Base-by-base conservation (phyloP, 2,329 filamentous ascomycete genomes). In the Calonectria ilicicola region DNA sequence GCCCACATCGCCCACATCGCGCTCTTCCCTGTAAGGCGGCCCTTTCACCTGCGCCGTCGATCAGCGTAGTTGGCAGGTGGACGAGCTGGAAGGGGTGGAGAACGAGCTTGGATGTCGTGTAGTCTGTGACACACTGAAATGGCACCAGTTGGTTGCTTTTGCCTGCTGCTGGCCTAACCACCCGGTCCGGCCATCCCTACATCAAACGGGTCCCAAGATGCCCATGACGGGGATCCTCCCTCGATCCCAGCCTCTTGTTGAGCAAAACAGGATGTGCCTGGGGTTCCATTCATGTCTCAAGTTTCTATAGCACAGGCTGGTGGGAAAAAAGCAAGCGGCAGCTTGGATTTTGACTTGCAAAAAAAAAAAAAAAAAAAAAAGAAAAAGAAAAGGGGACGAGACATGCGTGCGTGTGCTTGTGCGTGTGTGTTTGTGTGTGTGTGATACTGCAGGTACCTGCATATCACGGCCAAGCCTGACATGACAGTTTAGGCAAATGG, bases 401-500 rank as follows among this genome's bases (percentile, higher is more conserved):
- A 58, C 53, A 38, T 40, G 53, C 29, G 8, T 15, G 26, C 19
- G 8, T 15, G 26, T 40, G 53, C 29, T 2, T 15, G 26, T 23
- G 8, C 6, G 26, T 47, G 6, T 35, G 38, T 29, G 29, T 29
- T 4, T 40, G 38, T 23, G 53, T 27, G 38, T 44, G 40, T 29
- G 38, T 63, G 58, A 63, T 42, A 35, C 58, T 63, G 58, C 58
- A 44, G 40, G 58, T 63, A 63, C 58, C 38, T 63, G 38, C 58
- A 63, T 44, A 63, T 44, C 9, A 21, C 10, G 38, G 26, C 58
- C 23, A 44, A 63, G 32, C 53, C n/a, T 58, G n/a, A 26, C 53
- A 58, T 58, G 51, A 8, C 51, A 38, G 29, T 21, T 35, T 58
- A 35, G 53, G n/a, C 14, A 40, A 40, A 38, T n/a, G 21, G 29